Percentiles rank a stretch among this genome's conserved stretches.
These are phyloP conservation scores for Trichoderma sp. DNA, from an alignment of 2,329 filamentous ascomycete genomes.

Conservation along the genomic window DNA sequence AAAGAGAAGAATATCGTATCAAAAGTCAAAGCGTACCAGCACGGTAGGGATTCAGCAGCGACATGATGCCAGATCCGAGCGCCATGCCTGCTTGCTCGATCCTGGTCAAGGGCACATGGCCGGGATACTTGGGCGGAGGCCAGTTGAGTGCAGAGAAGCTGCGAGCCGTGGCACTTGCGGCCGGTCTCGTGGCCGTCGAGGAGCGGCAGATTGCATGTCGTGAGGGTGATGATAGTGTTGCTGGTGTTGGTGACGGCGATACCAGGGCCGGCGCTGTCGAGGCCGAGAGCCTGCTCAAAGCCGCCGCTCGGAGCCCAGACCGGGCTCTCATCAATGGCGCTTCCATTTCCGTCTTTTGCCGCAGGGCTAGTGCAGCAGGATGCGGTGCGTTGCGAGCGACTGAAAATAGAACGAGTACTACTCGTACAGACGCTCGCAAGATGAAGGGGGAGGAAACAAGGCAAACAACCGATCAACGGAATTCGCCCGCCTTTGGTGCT, in stretches of 20 bases:
- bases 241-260: neutral
- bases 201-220: conserved; percentile 22
- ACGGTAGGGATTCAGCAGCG: conserved; percentile 73
- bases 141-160: conserved; percentile 81
- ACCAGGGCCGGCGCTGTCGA: neutral
- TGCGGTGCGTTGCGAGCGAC: conserved; percentile 12
- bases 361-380: neutral
- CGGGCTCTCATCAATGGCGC: conserved; percentile 2
- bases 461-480: neutral
- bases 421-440: neutral
- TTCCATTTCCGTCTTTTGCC: conserved; percentile 11
- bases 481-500: neutral
- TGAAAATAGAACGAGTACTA: neutral
- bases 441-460: neutral
- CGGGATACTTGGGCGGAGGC: conserved; percentile 82
- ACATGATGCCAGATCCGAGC: conserved; percentile 62
- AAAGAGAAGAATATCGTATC: conserved; percentile 12
- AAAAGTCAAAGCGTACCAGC: conserved; percentile 55
- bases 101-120: conserved; percentile 84
- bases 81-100: conserved; percentile 75
- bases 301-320: conserved; percentile 6
- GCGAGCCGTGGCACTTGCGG: conserved; percentile 15
- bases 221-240: neutral
- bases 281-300: neutral
- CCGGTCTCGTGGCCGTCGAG: conserved; percentile 21